Conservation (phyloP, 305 asterid genomes). For the Caryopteris hybrid region DNA sequence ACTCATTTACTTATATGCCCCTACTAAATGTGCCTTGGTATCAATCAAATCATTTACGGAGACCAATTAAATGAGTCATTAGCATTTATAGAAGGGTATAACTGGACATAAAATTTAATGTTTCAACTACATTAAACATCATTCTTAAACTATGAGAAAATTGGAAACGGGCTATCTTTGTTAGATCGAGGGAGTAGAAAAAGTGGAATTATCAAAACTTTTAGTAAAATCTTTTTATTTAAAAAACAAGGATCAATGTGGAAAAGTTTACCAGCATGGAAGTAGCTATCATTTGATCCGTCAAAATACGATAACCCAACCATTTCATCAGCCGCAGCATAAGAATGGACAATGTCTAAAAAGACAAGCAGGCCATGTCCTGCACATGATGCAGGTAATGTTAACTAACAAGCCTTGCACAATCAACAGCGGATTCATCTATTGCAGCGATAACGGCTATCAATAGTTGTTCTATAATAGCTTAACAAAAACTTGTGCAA, state of each 20-base stretch:
- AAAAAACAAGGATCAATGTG: background rate
- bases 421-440: slow-evolving; percentile 12
- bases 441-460: slow-evolving; percentile 10
- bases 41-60: too few species aligned
- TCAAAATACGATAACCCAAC: slow-evolving; percentile 91
- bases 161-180: too few species aligned
- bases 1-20: too few species aligned
- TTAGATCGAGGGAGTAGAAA: too few species aligned
- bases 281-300: slow-evolving; percentile 97
- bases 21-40: too few species aligned
- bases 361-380: slow-evolving; percentile 87
- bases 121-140: too few species aligned
- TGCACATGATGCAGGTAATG: slow-evolving; percentile 30
- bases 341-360: slow-evolving; percentile 91
- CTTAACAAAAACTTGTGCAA: slow-evolving; percentile 4
- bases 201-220: too few species aligned
- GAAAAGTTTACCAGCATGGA: slow-evolving; percentile 73
- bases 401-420: slow-evolving; percentile 7
- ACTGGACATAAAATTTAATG: too few species aligned
- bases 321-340: slow-evolving; percentile 98
- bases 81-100: too few species aligned
- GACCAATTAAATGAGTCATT: too few species aligned
- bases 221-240: too few species aligned
- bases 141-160: too few species aligned
- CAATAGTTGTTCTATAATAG: background rate